Conservation (phyloP, 495 filamentous ascomycete genomes). For the Viridothelium virens region DNA sequence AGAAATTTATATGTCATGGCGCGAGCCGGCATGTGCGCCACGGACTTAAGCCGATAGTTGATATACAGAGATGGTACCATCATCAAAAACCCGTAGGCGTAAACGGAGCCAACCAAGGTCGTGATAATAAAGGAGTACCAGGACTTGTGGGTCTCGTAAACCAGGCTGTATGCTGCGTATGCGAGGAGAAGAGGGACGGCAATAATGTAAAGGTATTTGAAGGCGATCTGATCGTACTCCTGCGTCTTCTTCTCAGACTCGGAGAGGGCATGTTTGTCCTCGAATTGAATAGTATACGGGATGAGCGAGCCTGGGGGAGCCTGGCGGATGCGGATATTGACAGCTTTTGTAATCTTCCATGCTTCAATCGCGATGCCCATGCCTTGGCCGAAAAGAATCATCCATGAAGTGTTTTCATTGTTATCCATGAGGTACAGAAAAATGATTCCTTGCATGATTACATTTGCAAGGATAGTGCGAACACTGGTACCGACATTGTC, state of each 20-base stretch:
- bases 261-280: slow-evolving; percentile 92
- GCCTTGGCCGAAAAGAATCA: slow-evolving; percentile 91
- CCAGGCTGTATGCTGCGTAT: slow-evolving; percentile 80
- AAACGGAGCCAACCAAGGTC: slow-evolving; percentile 90
- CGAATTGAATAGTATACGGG: slow-evolving; percentile 78
- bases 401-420: slow-evolving; percentile 94
- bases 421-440: slow-evolving; percentile 99
- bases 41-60: slow-evolving; percentile 94
- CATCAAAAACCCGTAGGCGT: slow-evolving; percentile 98
- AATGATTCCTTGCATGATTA: slow-evolving; percentile 94
- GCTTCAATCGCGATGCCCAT: slow-evolving; percentile 90
- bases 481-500: slow-evolving; percentile 94
- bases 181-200: slow-evolving; percentile 82
- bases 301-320: slow-evolving; percentile 59
- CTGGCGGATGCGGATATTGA: slow-evolving; percentile 76
- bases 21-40: slow-evolving; percentile 93
- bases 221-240: slow-evolving; percentile 95
- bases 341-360: slow-evolving; percentile 98
- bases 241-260: slow-evolving; percentile 96
- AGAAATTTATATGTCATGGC: slow-evolving; percentile 98
- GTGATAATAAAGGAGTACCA: slow-evolving; percentile 94
- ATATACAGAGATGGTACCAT: slow-evolving; percentile 98
- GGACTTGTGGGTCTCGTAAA: slow-evolving; percentile 94
- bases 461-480: slow-evolving; percentile 91
- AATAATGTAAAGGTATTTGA: slow-evolving; percentile 87